Evolutionary conservation across 352 stramenopile genomes (phyloP).

Genomic region (Pythium dissotocum): DNA sequence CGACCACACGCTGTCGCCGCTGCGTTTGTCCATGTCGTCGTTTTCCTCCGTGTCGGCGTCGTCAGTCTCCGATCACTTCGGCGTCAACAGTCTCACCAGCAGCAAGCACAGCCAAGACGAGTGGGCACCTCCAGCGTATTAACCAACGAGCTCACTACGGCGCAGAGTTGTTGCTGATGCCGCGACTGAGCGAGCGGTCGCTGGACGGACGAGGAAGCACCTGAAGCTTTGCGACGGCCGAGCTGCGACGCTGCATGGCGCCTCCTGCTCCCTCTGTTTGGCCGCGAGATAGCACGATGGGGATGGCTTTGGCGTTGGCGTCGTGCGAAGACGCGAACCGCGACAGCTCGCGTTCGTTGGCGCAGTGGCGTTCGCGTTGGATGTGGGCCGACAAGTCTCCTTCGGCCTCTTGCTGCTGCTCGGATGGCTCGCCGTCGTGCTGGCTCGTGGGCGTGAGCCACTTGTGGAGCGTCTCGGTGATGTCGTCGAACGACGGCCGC

Average conservation of each 20-base stretch:
- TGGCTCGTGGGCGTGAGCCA: slow-evolving; percentile 39
- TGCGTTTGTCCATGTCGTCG: slow-evolving; percentile 23
- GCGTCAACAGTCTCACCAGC: neutral
- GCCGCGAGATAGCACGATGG: slow-evolving; percentile 49
- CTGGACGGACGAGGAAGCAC: slow-evolving; percentile 11
- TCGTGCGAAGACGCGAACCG: slow-evolving; percentile 68
- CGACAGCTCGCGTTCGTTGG: slow-evolving; percentile 47
- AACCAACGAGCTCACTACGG: neutral
- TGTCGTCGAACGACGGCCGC: slow-evolving; percentile 60
- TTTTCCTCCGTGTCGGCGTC: slow-evolving; percentile 17
- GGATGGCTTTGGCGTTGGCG: slow-evolving; percentile 60
- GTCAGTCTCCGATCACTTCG: neutral
- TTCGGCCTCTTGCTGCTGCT: slow-evolving; percentile 21
- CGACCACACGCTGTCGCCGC: slow-evolving; percentile 7
- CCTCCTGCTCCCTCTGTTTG: slow-evolving; percentile 13
- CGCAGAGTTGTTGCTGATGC: slow-evolving; percentile 22
- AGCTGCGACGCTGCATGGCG: slow-evolving; percentile 10
- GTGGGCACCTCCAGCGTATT: slow-evolving; percentile 19
- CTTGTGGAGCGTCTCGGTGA: slow-evolving; percentile 57
- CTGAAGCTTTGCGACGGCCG: slow-evolving; percentile 3
- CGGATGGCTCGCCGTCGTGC: slow-evolving; percentile 6
- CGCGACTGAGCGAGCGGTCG: slow-evolving; percentile 27
- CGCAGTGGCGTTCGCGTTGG: slow-evolving; percentile 45
- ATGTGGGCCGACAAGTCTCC: slow-evolving; percentile 59
- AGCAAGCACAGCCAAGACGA: slow-evolving; percentile 10